A percentile compares a stretch with the other conserved stretches of the same genome.
Evolutionary conservation across 2,329 filamentous ascomycete genomes (phyloP).

Genomic region (Fusarium sp.): DNA sequence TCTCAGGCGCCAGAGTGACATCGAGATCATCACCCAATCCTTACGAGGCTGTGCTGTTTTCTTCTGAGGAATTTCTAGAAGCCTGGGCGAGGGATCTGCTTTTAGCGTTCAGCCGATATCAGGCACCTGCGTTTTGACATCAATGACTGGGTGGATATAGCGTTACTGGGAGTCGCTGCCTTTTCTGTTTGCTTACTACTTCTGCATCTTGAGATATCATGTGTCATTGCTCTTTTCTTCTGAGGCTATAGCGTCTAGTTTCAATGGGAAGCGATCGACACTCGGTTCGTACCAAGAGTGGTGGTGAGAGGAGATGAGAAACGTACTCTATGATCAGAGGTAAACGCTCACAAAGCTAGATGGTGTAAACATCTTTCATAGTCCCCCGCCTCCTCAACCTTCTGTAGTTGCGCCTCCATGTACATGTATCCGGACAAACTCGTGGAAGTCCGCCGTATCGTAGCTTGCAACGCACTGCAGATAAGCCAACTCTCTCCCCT

Average conservation of each 20-base stretch:
- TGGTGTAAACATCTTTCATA: no score
- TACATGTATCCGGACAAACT: conserved; percentile 6
- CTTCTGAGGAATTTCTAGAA: conserved; percentile 15
- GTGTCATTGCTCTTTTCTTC: no score
- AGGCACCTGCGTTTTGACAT: conserved; percentile 1
- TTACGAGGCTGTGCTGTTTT: conserved; percentile 3
- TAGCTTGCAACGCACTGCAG: conserved; percentile 7
- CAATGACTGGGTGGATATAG: no score
- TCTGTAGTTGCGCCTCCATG: not conserved
- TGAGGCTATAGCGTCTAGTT: no score
- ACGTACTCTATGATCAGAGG: no score
- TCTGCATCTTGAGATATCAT: no score
- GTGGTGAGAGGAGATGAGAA: no score
- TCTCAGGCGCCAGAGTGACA: not conserved
- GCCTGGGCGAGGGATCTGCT: not conserved
- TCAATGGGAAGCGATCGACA: no score
- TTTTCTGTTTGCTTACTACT: no score
- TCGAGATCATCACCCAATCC: not conserved
- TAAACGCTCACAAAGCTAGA: no score
- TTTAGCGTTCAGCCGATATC: conserved; percentile 5
- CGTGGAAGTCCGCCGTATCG: conserved; percentile 16
- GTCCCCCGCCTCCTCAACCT: not conserved
- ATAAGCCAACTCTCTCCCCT: conserved; percentile 6
- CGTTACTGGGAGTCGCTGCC: no score
- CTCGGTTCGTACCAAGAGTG: no score